Percentiles rank a stretch among this genome's conserved stretches.
phyloP scores from a whole-genome alignment of 257 asterid species.

The Knoxia roxburghii region DNA sequence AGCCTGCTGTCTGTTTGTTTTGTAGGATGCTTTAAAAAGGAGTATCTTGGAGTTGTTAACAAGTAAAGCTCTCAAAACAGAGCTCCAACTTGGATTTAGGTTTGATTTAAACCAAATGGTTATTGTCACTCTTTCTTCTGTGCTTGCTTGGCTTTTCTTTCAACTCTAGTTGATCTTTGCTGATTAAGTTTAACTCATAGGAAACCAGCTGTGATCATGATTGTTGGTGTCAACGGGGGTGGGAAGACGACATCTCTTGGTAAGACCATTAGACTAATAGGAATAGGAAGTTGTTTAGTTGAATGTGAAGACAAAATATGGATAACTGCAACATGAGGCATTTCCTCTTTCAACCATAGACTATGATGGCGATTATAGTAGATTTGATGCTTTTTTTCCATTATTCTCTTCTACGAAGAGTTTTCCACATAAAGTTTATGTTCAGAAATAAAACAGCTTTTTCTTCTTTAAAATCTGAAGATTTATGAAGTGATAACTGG shows the following conservation, averaged over 20 bases:
- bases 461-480: not conserved
- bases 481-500: conserved; percentile 2
- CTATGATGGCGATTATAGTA: not conserved
- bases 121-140: not conserved
- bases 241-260: conserved; percentile 98
- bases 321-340: not conserved
- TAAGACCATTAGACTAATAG: conserved; percentile 27
- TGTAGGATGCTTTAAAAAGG: conserved; percentile 77
- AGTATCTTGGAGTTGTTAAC: conserved; percentile 69
- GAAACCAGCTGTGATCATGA: conserved; percentile 93
- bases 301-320: conserved; percentile 1
- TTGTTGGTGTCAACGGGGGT: conserved; percentile 98
- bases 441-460: conserved; percentile 3
- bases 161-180: conserved; percentile 14
- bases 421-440: not conserved
- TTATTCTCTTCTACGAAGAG: not conserved
- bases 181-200: conserved; percentile 32
- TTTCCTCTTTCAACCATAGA: not conserved
- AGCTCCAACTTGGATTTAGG: conserved; percentile 87
- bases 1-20: conserved; percentile 11
- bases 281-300: not conserved
- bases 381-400: not conserved
- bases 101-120: conserved; percentile 23
- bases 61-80: conserved; percentile 76
- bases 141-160: conserved; percentile 6